phyloP scores from a whole-genome alignment of 306 rosid genomes.

The Cucumis melo region DNA sequence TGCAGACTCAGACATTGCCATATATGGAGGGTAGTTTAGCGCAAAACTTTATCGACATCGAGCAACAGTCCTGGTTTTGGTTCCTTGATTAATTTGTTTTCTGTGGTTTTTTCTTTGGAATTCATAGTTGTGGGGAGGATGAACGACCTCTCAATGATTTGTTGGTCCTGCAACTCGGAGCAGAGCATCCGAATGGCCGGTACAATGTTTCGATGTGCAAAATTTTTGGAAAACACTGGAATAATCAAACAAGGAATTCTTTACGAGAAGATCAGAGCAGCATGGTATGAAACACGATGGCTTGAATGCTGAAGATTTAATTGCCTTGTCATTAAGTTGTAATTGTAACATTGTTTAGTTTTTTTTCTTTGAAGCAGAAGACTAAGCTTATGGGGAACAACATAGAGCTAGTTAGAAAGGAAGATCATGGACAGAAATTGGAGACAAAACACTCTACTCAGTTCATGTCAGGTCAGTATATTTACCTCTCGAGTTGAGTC shows the following conservation, averaged over 20 bases:
- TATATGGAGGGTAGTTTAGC: constrained; percentile 75
- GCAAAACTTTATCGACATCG: neutral
- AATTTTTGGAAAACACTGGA: constrained; percentile 63
- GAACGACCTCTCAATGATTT: constrained; percentile 85
- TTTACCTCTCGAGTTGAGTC: neutral
- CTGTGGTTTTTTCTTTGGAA: neutral
- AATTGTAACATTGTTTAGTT: constrained; percentile 1
- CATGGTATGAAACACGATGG: neutral
- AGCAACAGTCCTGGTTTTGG: neutral
- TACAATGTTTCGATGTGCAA: constrained; percentile 61
- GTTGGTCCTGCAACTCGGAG: constrained; percentile 74
- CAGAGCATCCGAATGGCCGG: constrained; percentile 45
- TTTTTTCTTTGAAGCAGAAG: constrained; percentile 34
- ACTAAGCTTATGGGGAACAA: constrained; percentile 28
- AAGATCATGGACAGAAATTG: constrained; percentile 19
- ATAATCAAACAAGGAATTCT: constrained; percentile 31
- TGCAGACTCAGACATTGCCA: constrained; percentile 47
- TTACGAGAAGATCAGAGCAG: constrained; percentile 19
- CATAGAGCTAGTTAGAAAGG: constrained; percentile 20
- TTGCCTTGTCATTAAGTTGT: neutral
- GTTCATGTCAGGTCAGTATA: constrained; percentile 40
- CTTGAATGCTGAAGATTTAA: neutral
- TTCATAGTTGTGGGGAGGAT: constrained; percentile 80
- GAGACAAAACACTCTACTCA: constrained; percentile 25
- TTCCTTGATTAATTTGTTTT: neutral